Evolutionary conservation across 257 asterid species (phyloP), one percentile per base, ranked within the genome.

Genomic region (Salvia hispanica): DNA sequence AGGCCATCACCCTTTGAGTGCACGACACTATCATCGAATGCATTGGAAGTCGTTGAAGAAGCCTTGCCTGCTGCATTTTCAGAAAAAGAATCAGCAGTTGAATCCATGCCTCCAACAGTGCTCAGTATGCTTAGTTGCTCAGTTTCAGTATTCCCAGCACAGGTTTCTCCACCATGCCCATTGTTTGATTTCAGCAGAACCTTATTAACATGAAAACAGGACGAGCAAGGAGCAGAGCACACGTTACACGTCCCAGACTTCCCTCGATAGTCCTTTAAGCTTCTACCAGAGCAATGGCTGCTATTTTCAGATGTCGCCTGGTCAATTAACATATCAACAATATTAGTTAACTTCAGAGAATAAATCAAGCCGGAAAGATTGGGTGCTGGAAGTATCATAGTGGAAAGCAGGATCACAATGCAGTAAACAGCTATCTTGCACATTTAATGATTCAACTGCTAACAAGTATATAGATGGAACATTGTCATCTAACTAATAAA

Each of bases 141-240:
- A 62, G 65, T 75, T 50, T 85, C 81, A 78, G 62, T 71, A 69
- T 79, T 69, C 72, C 85, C 86, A 68, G 79, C 68, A 79, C 81
- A 81, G 46, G 77, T 71, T 77, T 83, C 95, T 64, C 94, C 90
- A 57, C 89, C 85, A 67, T 70, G 73, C 67, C 85, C 92, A 64
- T 82, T 91, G 43, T 74, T 85, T 70, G 90, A 74, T 71, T 82
- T 86, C 90, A 88, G 67, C 46, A 66, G 66, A 65, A 48, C 74
- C 75, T 80, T 85, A 76, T 62, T 77, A 45, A 77, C 74, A 81
- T 82, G 85, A 74, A 83, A 82, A 74, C 89, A 90, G 64, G 95
- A 81, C 43, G 88, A 79, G 79, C 91, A 84, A 70, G 91, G 88
- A 39, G 89, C 77, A 76, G 88, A 83, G 74, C 95, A 91, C 72